phyloP scores from a whole-genome alignment of 345 rosid genomes.

The Salix purpurea region DNA sequence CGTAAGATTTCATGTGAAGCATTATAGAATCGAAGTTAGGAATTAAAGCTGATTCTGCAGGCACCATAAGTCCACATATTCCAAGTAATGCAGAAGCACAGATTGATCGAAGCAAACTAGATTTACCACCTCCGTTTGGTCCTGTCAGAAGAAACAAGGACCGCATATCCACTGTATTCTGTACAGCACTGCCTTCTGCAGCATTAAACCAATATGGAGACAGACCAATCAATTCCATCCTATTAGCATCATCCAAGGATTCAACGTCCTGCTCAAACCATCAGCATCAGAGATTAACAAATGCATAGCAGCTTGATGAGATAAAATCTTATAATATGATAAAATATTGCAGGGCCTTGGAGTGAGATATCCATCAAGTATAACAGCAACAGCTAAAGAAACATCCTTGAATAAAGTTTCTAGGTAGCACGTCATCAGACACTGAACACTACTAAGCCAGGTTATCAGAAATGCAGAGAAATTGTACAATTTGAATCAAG shows the following conservation, averaged over 20 bases:
- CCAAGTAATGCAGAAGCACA: conserved; percentile 93
- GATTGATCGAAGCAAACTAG: conserved; percentile 90
- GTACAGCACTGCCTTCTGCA: conserved; percentile 80
- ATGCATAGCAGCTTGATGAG: background rate
- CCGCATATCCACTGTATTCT: conserved; percentile 77
- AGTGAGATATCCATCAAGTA: background rate
- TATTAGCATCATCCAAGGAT: conserved; percentile 29
- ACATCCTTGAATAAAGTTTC: background rate
- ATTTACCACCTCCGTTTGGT: conserved; percentile 99
- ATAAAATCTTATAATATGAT: background rate
- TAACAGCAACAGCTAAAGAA: background rate
- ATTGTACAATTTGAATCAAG: background rate
- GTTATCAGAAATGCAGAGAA: background rate
- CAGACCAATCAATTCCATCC: conserved; percentile 66
- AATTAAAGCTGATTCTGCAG: conserved; percentile 78
- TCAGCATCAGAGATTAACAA: background rate
- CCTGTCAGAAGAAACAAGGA: conserved; percentile 85
- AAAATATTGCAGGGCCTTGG: background rate
- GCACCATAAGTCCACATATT: conserved; percentile 90
- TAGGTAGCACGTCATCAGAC: background rate
- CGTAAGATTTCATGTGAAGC: conserved; percentile 99
- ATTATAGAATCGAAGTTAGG: conserved; percentile 87
- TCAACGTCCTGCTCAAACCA: conserved; percentile 41
- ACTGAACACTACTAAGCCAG: background rate
- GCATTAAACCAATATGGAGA: conserved; percentile 93